Percentiles rank a stretch among this genome's conserved stretches.
Evolutionary conservation across 2,329 filamentous ascomycete species (phyloP).

Genomic region (Alternaria sp.): DNA sequence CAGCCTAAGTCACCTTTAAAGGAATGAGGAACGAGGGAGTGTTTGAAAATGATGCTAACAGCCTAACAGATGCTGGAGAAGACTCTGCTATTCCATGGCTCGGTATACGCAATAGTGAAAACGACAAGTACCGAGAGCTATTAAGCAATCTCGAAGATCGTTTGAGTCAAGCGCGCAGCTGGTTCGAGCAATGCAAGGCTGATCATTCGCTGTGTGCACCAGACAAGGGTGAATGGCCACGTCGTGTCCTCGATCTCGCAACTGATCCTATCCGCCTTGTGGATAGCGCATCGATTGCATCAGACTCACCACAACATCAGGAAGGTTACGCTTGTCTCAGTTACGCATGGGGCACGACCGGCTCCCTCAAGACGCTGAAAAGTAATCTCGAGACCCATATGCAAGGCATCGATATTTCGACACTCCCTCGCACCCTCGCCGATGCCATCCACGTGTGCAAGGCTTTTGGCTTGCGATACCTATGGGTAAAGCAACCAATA

Average conservation of each 20-base stretch:
- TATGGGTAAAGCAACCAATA: background rate
- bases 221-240: background rate
- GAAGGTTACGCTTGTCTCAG: conserved; percentile 4
- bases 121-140: background rate
- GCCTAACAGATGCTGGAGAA: background rate
- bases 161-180: background rate
- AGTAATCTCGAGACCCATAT: background rate
- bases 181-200: background rate
- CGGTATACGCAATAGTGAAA: background rate
- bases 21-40: background rate
- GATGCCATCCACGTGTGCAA: background rate
- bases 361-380: background rate
- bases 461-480: background rate
- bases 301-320: background rate
- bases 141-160: background rate
- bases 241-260: background rate
- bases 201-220: background rate
- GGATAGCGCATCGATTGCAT: background rate
- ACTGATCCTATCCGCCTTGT: background rate
- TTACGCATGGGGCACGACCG: background rate
- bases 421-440: background rate
- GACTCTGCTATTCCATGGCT: background rate
- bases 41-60: background rate
- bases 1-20: background rate
- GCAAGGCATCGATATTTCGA: background rate